phyloP scores from a whole-genome alignment of 768 basidiomycete genomes.

The Podaxis sp. region DNA sequence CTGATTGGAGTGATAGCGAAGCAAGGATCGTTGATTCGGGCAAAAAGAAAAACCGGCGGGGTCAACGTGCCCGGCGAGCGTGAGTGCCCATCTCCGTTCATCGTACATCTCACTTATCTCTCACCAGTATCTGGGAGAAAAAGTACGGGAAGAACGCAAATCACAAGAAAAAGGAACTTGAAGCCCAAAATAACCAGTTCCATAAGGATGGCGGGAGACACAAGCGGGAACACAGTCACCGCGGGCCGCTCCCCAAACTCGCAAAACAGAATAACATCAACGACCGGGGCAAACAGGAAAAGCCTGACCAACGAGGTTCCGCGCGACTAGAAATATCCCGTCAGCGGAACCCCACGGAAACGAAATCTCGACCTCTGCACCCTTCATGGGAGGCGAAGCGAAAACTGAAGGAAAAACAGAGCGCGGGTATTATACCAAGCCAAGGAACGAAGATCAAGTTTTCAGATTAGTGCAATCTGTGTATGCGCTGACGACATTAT shows the following conservation, averaged over 20 bases:
- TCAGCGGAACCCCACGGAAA: slow-evolving; percentile 12
- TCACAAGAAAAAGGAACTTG: slow-evolving; percentile 63
- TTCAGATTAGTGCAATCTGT: slow-evolving; percentile 21
- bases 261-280: neutral
- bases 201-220: neutral
- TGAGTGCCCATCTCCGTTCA: slow-evolving; percentile 45
- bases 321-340: neutral
- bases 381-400: slow-evolving; percentile 97
- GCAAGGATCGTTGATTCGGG: slow-evolving; percentile 41
- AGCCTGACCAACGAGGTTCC: neutral
- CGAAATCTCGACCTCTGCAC: slow-evolving; percentile 54
- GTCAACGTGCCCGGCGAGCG: slow-evolving; percentile 93
- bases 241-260: neutral
- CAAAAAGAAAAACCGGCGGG: slow-evolving; percentile 82
- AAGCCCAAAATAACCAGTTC: slow-evolving; percentile 2
- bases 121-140: slow-evolving; percentile 91
- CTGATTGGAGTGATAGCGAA: slow-evolving; percentile 73
- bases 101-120: neutral
- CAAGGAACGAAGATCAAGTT: slow-evolving; percentile 88
- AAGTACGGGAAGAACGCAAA: slow-evolving; percentile 91
- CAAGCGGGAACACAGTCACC: neutral
- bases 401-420: slow-evolving; percentile 70
- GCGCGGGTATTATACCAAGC: slow-evolving; percentile 56
- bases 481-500: neutral
- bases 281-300: slow-evolving; percentile 4